Conservation (phyloP, 345 rosid species). For the Pugionium cornutum region DNA sequence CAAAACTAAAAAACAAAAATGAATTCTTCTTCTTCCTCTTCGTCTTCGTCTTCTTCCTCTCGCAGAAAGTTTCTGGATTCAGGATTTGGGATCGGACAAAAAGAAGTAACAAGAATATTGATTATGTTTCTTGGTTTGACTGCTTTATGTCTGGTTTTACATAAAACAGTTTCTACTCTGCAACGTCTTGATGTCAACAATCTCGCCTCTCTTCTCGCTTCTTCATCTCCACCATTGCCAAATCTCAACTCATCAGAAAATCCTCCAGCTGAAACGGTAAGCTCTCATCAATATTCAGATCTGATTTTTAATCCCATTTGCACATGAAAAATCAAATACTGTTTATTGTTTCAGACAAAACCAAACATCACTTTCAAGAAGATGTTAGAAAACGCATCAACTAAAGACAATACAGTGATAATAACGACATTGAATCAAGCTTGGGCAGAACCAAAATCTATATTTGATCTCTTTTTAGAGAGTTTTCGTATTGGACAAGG, state of each 20-base stretch:
- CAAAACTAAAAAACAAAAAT: neutral
- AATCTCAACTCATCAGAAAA: conserved; percentile 18
- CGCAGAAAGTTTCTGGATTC: conserved; percentile 25
- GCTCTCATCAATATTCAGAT: conserved; percentile 17
- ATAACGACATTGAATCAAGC: conserved; percentile 64
- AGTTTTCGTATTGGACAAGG: conserved; percentile 57
- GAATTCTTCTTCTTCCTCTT: conserved; percentile 27
- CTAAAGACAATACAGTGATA: conserved; percentile 55
- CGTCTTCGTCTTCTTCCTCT: conserved; percentile 30
- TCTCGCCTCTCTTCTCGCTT: conserved; percentile 19
- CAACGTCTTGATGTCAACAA: conserved; percentile 29
- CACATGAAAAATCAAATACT: no score
- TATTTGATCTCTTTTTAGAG: conserved; percentile 64
- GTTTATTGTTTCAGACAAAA: conserved; percentile 21
- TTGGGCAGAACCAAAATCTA: conserved; percentile 66
- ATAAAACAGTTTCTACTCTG: conserved; percentile 36
- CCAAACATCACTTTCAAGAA: conserved; percentile 25
- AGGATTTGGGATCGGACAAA: conserved; percentile 23
- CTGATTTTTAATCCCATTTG: neutral
- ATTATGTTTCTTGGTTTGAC: conserved; percentile 38
- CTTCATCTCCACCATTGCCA: conserved; percentile 28
- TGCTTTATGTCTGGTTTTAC: conserved; percentile 38
- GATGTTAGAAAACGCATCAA: conserved; percentile 33
- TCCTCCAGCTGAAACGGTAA: conserved; percentile 26
- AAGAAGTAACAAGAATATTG: conserved; percentile 36